A percentile compares a stretch with the other conserved stretches of the same genome.
phyloP scores from a whole-genome alignment of 2,329 filamentous ascomycete genomes.

The Seiridium cupressi region DNA sequence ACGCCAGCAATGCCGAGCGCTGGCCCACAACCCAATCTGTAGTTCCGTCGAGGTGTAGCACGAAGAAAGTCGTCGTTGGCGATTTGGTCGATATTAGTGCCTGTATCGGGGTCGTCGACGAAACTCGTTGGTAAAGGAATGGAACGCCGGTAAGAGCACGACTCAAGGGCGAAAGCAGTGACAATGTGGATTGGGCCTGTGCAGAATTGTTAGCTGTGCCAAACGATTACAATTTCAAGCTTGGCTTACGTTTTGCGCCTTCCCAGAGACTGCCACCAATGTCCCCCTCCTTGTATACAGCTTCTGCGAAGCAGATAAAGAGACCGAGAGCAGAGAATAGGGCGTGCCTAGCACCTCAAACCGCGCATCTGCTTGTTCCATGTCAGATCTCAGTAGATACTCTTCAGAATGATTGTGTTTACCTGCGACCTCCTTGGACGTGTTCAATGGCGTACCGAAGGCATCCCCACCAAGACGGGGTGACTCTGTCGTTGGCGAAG shows the following conservation, averaged over 20 bases:
- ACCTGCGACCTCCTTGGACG: constrained; percentile 51
- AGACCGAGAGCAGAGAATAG: constrained; percentile 91
- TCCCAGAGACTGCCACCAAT: constrained; percentile 84
- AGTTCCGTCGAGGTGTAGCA: constrained; percentile 87
- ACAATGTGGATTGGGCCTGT: constrained; percentile 84
- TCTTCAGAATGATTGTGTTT: constrained; percentile 13
- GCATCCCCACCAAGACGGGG: constrained; percentile 51
- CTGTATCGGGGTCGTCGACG: constrained; percentile 83
- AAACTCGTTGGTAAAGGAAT: constrained; percentile 90
- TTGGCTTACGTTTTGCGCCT: constrained; percentile 73
- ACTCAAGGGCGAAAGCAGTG: constrained; percentile 78
- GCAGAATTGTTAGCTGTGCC: no score
- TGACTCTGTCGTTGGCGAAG: constrained; percentile 56
- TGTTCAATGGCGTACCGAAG: constrained; percentile 48
- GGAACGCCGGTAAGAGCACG: constrained; percentile 82
- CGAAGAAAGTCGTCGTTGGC: constrained; percentile 79
- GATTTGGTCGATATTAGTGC: constrained; percentile 87
- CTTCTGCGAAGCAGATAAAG: constrained; percentile 87
- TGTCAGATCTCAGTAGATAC: constrained; percentile 13
- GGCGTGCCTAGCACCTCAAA: constrained; percentile 93
- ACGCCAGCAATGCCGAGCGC: constrained; percentile 84
- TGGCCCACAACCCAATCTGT: constrained; percentile 95
- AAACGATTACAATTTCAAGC: neutral
- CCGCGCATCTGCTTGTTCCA: constrained; percentile 67
- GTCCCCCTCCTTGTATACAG: constrained; percentile 92